A percentile compares a stretch with the other conserved stretches of the same genome.
Conservation (phyloP, 1,139 yeast genomes). For the Geotrichum phurueaensis region DNA sequence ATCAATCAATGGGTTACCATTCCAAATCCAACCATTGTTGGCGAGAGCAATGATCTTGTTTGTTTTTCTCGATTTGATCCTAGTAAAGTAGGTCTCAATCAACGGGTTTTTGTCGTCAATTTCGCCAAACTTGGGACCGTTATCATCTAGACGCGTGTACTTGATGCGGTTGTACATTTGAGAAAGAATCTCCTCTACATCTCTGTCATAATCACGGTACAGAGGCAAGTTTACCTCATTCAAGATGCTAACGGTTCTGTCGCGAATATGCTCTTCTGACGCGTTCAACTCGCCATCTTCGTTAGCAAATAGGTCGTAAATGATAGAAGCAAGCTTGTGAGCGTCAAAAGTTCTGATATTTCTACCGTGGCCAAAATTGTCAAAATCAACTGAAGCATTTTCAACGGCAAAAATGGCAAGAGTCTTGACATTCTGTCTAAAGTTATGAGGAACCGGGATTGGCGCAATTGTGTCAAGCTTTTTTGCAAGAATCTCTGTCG, state of each 20-base stretch:
- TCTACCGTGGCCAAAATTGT: slow-evolving; percentile 45
- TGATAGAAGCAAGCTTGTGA: slow-evolving; percentile 27
- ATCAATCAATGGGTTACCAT: slow-evolving; percentile 87
- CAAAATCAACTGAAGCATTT: slow-evolving; percentile 36
- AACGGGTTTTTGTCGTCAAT: slow-evolving; percentile 55
- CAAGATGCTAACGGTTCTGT: slow-evolving; percentile 44
- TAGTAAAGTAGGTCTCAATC: slow-evolving; percentile 82
- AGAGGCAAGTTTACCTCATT: slow-evolving; percentile 73
- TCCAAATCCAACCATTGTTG: slow-evolving; percentile 99
- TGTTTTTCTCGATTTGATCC: slow-evolving; percentile 45
- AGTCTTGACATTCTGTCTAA: slow-evolving; percentile 30
- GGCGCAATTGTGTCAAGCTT: not conserved
- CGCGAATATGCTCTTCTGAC: slow-evolving; percentile 22
- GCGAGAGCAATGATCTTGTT: slow-evolving; percentile 63
- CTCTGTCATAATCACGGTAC: slow-evolving; percentile 73
- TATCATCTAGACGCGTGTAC: slow-evolving; percentile 65
- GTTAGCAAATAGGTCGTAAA: slow-evolving; percentile 31
- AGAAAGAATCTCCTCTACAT: slow-evolving; percentile 53
- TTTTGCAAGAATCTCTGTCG: slow-evolving; percentile 2
- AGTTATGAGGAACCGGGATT: slow-evolving; percentile 26
- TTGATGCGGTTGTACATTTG: slow-evolving; percentile 72
- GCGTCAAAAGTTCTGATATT: slow-evolving; percentile 52
- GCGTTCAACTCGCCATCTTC: slow-evolving; percentile 29
- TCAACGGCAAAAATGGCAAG: slow-evolving; percentile 50
- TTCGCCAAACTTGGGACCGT: slow-evolving; percentile 72